Evolutionary conservation across 345 rosid genomes (phyloP), one percentile per base, ranked within the genome.

Genomic region (Ricinus communis): DNA sequence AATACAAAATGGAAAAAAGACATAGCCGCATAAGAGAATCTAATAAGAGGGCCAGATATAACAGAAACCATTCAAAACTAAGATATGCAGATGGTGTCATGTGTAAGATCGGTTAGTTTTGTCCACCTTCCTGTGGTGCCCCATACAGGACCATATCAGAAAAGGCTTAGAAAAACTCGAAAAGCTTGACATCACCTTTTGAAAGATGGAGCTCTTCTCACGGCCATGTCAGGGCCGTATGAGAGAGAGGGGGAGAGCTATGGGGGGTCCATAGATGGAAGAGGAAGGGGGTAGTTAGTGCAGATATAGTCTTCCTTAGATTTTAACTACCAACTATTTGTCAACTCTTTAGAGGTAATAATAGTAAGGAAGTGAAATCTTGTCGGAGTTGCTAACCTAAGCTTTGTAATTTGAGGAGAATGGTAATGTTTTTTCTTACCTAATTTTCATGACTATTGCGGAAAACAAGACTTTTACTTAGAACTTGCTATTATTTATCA

Each of bases 61-160:
- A 71, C 70, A 51, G 80, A 19, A 52, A 71, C 30, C 60, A 73
- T 58, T 69, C 21, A 38, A 66, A 69, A 74, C 83, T 63, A 58
- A 68, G 73, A 79, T 72, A 25, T 55, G 41, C 76, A 66, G 72
- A 60, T 52, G 82, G 70, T 71, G 75, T 74, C 77, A 71, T 56
- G 13, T 25, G 27, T 60, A 74, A 53, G 58, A 71, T 53, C 24
- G 50, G 65, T 65, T 57, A 69, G 36, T 66, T 33, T 58, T 45
- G 52, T 73, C 27, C 21, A 22, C 43, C 63, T 65, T 67, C 22
- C 22, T 57, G 75, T 41, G 74, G 71, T 76, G 70, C 56, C 78
- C 79, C 77, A 71, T 59, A 71, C 47, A 40, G 76, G 65, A 71
- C 72, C 79, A 62, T 36, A 52, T 63, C 21, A 31, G 63, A 62